phyloP scores from a whole-genome alignment of 2,329 filamentous ascomycete species.

The Graphiopsis chlorocephala region DNA sequence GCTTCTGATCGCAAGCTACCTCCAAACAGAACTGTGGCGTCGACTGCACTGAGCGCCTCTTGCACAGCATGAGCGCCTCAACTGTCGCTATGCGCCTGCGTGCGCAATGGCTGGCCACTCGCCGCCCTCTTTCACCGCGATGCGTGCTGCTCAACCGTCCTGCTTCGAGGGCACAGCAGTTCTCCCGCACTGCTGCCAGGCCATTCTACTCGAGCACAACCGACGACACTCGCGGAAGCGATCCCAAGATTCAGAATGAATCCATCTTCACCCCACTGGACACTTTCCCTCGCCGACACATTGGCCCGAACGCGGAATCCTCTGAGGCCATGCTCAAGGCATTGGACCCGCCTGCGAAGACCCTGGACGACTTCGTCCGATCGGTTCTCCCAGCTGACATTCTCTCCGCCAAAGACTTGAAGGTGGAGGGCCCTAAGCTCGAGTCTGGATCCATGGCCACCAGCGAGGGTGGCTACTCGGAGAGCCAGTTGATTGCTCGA shows the following conservation, averaged over 20 bases:
- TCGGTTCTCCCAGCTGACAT: slow-evolving; percentile 82
- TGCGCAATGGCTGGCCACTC: slow-evolving; percentile 34
- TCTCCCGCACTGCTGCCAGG: slow-evolving; percentile 16
- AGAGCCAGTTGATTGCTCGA: slow-evolving; percentile 57
- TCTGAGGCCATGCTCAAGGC: slow-evolving; percentile 74
- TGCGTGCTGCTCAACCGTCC: slow-evolving; percentile 26
- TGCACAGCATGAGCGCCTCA: slow-evolving; percentile 16
- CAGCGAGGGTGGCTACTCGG: slow-evolving; percentile 50
- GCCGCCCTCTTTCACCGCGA: slow-evolving; percentile 29
- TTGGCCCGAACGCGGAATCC: slow-evolving; percentile 72
- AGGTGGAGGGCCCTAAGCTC: slow-evolving; percentile 51
- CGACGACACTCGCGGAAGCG: slow-evolving; percentile 23
- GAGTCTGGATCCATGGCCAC: slow-evolving; percentile 39
- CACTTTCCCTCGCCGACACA: slow-evolving; percentile 78
- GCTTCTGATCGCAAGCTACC: neutral
- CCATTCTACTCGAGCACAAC: slow-evolving; percentile 33
- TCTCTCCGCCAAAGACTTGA: slow-evolving; percentile 63
- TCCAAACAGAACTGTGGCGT: neutral
- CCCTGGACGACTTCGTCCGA: slow-evolving; percentile 76
- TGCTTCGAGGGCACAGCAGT: slow-evolving; percentile 2
- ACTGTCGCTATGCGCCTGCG: slow-evolving; percentile 30
- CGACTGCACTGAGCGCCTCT: slow-evolving; percentile 7
- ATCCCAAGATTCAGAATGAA: slow-evolving; percentile 27
- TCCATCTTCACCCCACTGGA: slow-evolving; percentile 50
- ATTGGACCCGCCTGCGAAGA: slow-evolving; percentile 69